These are phyloP conservation scores for Annona squamosa DNA, from an alignment of 164 flowering plant genomes.

Conservation along the genomic window DNA sequence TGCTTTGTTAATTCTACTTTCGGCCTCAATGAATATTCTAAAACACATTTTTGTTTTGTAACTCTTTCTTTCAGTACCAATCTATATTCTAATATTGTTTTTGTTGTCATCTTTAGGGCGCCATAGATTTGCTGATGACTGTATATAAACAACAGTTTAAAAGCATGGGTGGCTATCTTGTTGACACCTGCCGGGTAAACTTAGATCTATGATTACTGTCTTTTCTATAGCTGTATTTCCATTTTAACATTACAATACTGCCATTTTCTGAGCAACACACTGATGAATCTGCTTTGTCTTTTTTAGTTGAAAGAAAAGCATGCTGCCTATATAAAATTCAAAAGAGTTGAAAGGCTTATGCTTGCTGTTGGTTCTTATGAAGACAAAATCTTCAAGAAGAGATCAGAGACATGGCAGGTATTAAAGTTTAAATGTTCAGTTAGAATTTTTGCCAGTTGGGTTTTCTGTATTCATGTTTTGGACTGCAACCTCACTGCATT, in stretches of 20 bases:
- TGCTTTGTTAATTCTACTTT: too few species aligned
- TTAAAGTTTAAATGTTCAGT: background rate
- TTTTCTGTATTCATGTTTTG: background rate
- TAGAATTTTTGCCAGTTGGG: background rate
- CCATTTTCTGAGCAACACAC: background rate
- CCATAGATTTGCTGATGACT: conserved; percentile 37
- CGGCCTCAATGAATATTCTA: too few species aligned
- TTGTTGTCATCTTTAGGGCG: conserved; percentile 25
- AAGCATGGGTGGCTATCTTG: conserved; percentile 40
- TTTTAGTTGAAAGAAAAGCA: conserved; percentile 28
- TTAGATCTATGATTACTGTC: too few species aligned
- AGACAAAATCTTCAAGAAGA: conserved; percentile 42
- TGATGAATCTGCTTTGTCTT: background rate
- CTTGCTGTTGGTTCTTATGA: conserved; percentile 35
- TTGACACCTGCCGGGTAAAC: conserved; percentile 32
- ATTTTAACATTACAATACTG: background rate
- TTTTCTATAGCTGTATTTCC: background rate
- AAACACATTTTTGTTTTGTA: background rate
- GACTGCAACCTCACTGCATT: background rate
- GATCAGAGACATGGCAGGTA: conserved; percentile 19
- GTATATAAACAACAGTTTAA: conserved; percentile 44
- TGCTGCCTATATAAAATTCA: conserved; percentile 27
- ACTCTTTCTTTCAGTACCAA: too few species aligned
- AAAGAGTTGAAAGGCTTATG: conserved; percentile 41
- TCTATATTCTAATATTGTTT: background rate